Conservation (phyloP, 345 rosid genomes). For the Jatropha curcas region DNA sequence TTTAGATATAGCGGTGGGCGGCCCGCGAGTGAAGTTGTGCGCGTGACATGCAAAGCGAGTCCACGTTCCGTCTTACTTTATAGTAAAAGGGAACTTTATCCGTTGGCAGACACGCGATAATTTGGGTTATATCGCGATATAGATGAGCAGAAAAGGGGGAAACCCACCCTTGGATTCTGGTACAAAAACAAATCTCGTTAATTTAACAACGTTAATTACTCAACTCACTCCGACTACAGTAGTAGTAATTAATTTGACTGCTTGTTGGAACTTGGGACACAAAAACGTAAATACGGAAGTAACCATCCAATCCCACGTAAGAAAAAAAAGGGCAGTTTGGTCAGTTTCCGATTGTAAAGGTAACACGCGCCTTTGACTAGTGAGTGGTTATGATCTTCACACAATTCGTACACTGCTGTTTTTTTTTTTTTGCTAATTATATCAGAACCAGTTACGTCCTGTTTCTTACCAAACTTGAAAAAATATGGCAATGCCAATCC, state of each 20-base stretch:
- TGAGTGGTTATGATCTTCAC: not conserved
- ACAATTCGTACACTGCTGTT: not conserved
- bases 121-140: not conserved
- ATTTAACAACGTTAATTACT: constrained; percentile 3
- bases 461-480: not conserved
- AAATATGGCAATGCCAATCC: not conserved
- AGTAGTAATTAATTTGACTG: constrained; percentile 4
- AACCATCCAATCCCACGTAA: too few species aligned
- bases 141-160: not conserved
- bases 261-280: not conserved
- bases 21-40: too few species aligned
- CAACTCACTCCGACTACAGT: not conserved
- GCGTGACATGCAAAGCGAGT: too few species aligned
- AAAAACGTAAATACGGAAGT: not conserved
- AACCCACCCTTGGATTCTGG: not conserved
- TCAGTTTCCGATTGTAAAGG: too few species aligned
- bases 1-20: too few species aligned
- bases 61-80: too few species aligned
- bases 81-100: too few species aligned
- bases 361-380: not conserved
- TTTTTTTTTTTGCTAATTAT: not conserved
- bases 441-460: not conserved
- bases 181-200: not conserved
- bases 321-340: not conserved
- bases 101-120: too few species aligned